Conservation (phyloP, 257 asterid genomes). For the Jacaranda mimosifolia region DNA sequence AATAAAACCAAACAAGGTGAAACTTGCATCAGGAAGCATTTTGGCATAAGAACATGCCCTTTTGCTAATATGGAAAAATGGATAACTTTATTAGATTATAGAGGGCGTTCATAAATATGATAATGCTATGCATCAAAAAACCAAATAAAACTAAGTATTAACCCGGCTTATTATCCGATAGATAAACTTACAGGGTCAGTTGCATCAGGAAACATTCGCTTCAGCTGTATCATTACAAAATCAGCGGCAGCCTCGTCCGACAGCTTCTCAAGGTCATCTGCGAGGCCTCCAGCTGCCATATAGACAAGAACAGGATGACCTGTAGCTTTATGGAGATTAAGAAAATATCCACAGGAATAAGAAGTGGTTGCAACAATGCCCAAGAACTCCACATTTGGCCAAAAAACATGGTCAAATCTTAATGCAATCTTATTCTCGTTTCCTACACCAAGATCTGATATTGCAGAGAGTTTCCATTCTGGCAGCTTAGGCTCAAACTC, state of each 20-base stretch:
- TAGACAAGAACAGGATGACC: constrained; percentile 92
- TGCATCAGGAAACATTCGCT: constrained; percentile 88
- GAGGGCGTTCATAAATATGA: too few relatives aligned
- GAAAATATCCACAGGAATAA: constrained; percentile 92
- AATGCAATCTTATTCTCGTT: constrained; percentile 93
- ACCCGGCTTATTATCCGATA: not conserved
- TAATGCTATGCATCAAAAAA: too few relatives aligned
- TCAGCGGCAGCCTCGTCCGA: constrained; percentile 77
- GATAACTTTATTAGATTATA: not conserved
- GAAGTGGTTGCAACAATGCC: constrained; percentile 89
- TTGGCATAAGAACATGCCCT: not conserved
- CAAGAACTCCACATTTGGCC: constrained; percentile 94
- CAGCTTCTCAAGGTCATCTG: constrained; percentile 89
- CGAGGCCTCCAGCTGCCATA: constrained; percentile 98
- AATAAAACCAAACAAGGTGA: too few relatives aligned
- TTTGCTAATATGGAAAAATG: not conserved
- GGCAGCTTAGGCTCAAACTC: constrained; percentile 91
- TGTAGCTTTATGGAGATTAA: constrained; percentile 96
- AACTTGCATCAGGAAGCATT: not conserved
- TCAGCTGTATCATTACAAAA: constrained; percentile 85
- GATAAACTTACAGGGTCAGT: constrained; percentile 76
- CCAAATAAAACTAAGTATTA: not conserved
- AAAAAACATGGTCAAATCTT: constrained; percentile 75
- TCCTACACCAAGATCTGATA: constrained; percentile 93
- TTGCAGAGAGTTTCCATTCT: constrained; percentile 91